Evolutionary conservation across 768 basidiomycete genomes (phyloP), one percentile per base, ranked within the genome.

Genomic region (Suillus occidentalis): DNA sequence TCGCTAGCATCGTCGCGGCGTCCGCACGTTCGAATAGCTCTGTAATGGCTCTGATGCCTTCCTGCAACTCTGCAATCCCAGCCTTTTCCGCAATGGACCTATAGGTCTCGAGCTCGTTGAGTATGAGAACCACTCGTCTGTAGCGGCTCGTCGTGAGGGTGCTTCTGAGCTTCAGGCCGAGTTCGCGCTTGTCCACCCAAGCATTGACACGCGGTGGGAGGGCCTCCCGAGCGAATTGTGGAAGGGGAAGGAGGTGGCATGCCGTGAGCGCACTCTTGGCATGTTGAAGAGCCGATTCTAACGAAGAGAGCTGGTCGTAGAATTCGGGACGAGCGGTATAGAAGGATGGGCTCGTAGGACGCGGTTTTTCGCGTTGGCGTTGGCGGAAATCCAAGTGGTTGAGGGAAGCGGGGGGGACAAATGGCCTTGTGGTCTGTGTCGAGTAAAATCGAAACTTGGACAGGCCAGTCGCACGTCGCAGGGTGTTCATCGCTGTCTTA

Each of bases 251-350:
- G 39, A 97, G 86, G 67, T 92, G 85, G 40, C 88, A 79, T 20
- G 79, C 73, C 58, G 85, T 85, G 28, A 97, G 84, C 3, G 85
- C 83, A 4, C 75, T 73, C n/a, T 87, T 86, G 4, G 88, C 79
- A 50, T 82, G 78, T 36, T 81, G 73, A 37, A 91, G 81, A 60
- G 91, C 89, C 13, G 78, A 78, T 71, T 94, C 87, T 20, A 97
- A 84, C 50, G 83, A 79, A 52, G 80, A 77, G 50, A 95, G 76
- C 63, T 87, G 85, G 76, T 95, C 91, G 74, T 88, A 88, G 80
- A 88, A 95, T 28, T 80, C 79, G 1, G 91, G 80, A 40, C 89
- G 87, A 18, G 89, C 89, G 20, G 95, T 94, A 80, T 92, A 97
- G 79, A 95, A 96, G 57, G 85, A 87, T 25, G 93, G 86, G 9